These are phyloP conservation scores for Arthroderma sp. DNA, from an alignment of 2,329 filamentous ascomycete species.

Conservation along the genomic window DNA sequence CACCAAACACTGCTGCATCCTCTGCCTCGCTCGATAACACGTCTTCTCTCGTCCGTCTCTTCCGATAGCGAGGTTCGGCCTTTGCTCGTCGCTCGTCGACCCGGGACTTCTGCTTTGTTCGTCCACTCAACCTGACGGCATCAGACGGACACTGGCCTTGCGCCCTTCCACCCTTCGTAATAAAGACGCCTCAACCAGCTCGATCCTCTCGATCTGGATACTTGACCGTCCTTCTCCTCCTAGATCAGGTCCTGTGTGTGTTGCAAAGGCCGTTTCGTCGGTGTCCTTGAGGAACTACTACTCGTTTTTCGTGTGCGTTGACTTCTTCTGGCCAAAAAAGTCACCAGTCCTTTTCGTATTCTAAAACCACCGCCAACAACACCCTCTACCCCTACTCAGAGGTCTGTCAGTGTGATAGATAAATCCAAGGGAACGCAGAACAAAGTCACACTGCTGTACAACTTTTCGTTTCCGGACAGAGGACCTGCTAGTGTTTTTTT, in stretches of 20 bases:
- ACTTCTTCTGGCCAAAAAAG: not conserved
- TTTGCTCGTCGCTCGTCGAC: not conserved
- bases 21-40: constrained; percentile 1
- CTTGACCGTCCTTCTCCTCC: not conserved
- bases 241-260: not conserved
- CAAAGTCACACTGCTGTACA: not conserved
- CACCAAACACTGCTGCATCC: not conserved
- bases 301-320: not conserved
- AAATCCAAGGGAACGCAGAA: not conserved
- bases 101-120: constrained; percentile 5
- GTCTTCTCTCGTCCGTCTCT: not conserved
- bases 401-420: not conserved
- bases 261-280: not conserved
- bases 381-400: not conserved
- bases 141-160: not conserved
- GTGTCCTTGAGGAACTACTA: not conserved
- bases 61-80: not conserved
- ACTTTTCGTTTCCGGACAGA: not conserved
- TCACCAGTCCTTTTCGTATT: not conserved
- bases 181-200: not conserved
- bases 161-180: not conserved
- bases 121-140: too few relatives aligned
- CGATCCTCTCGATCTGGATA: not conserved
- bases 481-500: not conserved
- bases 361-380: not conserved